Conservation (phyloP, 108 stramenopile genomes). For the Schizochytrium sp. region DNA sequence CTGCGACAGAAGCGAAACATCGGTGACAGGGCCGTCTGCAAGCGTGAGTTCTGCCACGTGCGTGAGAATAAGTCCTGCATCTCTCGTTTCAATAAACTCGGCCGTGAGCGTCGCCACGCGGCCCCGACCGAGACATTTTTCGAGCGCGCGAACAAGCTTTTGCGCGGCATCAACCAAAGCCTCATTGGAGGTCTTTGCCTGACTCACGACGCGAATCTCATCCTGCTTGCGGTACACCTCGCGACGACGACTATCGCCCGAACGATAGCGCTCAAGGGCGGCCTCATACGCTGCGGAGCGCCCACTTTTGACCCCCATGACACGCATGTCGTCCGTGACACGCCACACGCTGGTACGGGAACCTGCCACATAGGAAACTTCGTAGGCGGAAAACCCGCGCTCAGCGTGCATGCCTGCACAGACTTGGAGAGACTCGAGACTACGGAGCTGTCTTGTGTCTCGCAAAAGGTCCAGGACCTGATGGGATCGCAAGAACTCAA, state of each 20-base stretch:
- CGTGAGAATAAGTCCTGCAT: neutral
- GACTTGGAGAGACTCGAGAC: neutral
- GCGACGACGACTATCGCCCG: neutral
- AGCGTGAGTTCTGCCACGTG: neutral
- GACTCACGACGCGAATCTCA: neutral
- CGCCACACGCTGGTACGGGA: neutral
- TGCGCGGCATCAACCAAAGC: neutral
- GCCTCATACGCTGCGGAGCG: neutral
- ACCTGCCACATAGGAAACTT: neutral
- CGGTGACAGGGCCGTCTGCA: neutral
- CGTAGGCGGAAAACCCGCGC: neutral
- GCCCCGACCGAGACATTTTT: neutral
- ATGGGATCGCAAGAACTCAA: neutral
- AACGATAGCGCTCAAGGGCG: neutral
- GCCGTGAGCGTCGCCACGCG: neutral
- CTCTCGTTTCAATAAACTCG: neutral
- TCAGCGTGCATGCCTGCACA: neutral
- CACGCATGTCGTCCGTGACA: neutral
- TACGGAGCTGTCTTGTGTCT: neutral
- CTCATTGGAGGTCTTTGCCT: neutral
- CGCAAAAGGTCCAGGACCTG: neutral
- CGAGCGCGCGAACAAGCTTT: neutral
- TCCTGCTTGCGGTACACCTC: neutral
- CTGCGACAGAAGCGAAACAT: neutral
- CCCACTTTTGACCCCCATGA: neutral